Evolutionary conservation across 371 early-diverging fungal species (phyloP).

Genomic region (Chytridiales sp.): DNA sequence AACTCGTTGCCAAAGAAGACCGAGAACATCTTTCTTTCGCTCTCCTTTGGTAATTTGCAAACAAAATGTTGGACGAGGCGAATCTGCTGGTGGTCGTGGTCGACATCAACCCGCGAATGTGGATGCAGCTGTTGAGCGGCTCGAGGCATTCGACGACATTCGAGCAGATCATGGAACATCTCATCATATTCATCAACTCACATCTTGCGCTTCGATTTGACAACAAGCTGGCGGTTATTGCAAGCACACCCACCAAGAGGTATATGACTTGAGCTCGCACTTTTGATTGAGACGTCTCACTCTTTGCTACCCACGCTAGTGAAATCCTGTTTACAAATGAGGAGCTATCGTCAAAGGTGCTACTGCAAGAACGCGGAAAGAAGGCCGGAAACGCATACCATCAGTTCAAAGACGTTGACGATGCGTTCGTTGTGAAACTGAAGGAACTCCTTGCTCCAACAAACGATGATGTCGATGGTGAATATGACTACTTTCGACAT

Average conservation of each 20-base stretch:
- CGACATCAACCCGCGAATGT: conserved; percentile 7
- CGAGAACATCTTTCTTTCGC: background rate
- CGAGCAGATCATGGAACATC: conserved; percentile 7
- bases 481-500: background rate
- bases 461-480: background rate
- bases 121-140: background rate
- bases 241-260: conserved; percentile 1
- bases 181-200: conserved; percentile 19
- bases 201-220: conserved; percentile 19
- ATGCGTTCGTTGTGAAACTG: background rate
- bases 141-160: background rate
- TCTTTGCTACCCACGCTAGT: background rate
- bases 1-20: conserved; percentile 6
- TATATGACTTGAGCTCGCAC: background rate
- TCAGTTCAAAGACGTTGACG: conserved; percentile 10
- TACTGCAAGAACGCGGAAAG: background rate
- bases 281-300: background rate
- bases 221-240: conserved; percentile 16
- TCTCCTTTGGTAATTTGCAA: too few species aligned
- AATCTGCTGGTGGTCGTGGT: conserved; percentile 13
- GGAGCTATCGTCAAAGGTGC: background rate
- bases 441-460: background rate
- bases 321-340: background rate
- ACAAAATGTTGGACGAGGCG: too few species aligned
- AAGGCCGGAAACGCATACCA: too few species aligned